Evolutionary conservation across 208 protist species (phyloP).

Genomic region (Leishmania major): DNA sequence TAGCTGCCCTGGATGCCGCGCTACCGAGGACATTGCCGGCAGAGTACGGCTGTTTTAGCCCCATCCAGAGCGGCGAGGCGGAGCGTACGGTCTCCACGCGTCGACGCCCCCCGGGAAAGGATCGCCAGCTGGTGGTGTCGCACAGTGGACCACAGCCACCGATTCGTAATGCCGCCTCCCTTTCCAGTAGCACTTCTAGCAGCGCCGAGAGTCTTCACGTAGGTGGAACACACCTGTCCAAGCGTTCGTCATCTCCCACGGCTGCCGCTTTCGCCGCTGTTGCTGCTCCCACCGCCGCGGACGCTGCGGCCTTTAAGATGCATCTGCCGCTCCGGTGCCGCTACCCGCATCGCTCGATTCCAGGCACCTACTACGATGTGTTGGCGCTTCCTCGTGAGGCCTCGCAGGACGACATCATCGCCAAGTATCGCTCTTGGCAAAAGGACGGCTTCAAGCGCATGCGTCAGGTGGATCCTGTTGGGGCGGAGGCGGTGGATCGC

Average conservation of each 20-base stretch:
- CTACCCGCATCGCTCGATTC: conserved; percentile 70
- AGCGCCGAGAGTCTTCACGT: conserved; percentile 19
- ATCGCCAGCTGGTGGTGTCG: conserved; percentile 24
- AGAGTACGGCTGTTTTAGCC: conserved; percentile 47
- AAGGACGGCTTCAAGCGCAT: conserved; percentile 63
- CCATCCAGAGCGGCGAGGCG: conserved; percentile 18
- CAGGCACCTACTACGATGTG: conserved; percentile 88
- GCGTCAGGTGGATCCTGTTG: conserved; percentile 48
- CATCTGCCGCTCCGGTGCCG: conserved; percentile 74
- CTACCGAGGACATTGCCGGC: conserved; percentile 39
- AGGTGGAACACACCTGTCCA: conserved; percentile 5
- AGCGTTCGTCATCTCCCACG: conserved; percentile 11
- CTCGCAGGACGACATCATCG: conserved; percentile 50
- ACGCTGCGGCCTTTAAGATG: conserved; percentile 46
- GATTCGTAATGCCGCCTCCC: conserved; percentile 19
- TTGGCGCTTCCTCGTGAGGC: conserved; percentile 57
- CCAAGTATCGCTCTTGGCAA: conserved; percentile 68
- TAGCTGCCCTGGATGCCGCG: not conserved
- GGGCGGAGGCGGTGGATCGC: conserved; percentile 65
- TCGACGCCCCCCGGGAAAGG: conserved; percentile 25
- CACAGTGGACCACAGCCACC: conserved; percentile 22
- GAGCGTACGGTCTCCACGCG: conserved; percentile 30
- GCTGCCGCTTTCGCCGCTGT: not conserved
- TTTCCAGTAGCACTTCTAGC: conserved; percentile 46
- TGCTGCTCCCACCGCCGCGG: not conserved